phyloP scores from a whole-genome alignment of 805 yeast genomes.

The Isabelozyma pseudorhagii region DNA sequence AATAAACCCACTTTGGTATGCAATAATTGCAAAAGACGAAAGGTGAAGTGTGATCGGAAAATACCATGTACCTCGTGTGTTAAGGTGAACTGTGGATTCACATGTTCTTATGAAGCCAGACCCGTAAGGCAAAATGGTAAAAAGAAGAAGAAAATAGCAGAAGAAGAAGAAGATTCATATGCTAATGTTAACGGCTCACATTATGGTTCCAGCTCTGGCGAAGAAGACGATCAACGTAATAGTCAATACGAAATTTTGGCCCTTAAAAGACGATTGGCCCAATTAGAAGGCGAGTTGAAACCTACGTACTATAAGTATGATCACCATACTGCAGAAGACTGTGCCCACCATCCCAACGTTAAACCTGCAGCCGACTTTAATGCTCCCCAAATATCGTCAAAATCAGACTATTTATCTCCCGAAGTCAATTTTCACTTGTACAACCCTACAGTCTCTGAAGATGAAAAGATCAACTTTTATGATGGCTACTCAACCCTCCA shows the following conservation, averaged over 20 bases:
- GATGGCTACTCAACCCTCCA: slow-evolving; percentile 40
- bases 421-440: not conserved
- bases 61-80: slow-evolving; percentile 23
- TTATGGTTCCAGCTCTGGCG: not conserved
- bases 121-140: not conserved
- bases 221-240: not conserved
- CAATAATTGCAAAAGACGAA: slow-evolving; percentile 21
- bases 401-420: not conserved
- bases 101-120: slow-evolving; percentile 17
- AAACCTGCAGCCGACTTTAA: not conserved
- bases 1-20: slow-evolving; percentile 22
- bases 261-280: not conserved
- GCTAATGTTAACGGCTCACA: not conserved
- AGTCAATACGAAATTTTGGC: not conserved
- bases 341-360: not conserved
- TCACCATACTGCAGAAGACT: not conserved
- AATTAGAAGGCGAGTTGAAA: not conserved
- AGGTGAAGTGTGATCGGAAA: slow-evolving; percentile 23
- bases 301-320: not conserved
- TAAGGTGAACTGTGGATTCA: slow-evolving; percentile 12
- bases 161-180: not conserved
- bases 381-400: not conserved
- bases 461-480: slow-evolving; percentile 35
- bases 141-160: not conserved
- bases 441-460: slow-evolving; percentile 4